A percentile compares a stretch with the other conserved stretches of the same genome.
These are phyloP conservation scores for Pleurotus cornucopiae DNA, from an alignment of 768 basidiomycete species.

Conservation along the genomic window DNA sequence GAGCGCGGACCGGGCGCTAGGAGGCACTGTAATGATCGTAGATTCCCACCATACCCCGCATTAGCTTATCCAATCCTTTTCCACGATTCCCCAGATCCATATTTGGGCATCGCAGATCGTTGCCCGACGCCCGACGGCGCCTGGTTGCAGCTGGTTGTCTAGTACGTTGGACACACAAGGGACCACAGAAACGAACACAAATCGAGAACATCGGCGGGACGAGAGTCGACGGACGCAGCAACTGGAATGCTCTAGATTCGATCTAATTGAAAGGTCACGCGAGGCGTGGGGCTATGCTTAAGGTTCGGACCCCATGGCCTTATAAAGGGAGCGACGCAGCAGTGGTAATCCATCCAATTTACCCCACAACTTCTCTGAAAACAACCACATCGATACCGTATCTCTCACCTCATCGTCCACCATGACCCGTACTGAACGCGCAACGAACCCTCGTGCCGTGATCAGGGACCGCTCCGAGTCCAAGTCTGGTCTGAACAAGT, in stretches of 20 bases:
- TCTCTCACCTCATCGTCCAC: neutral
- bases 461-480: constrained; percentile 75
- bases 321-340: neutral
- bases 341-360: neutral
- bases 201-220: neutral
- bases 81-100: too few species aligned
- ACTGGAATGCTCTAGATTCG: constrained; percentile 7
- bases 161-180: neutral
- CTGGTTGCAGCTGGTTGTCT: too few species aligned
- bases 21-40: neutral
- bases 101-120: too few species aligned
- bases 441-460: constrained; percentile 67
- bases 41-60: neutral
- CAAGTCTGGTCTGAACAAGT: constrained; percentile 70
- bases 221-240: neutral
- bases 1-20: neutral
- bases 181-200: neutral
- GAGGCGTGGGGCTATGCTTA: neutral
- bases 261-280: neutral
- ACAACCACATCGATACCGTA: neutral
- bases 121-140: too few species aligned
- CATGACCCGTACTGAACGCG: constrained; percentile 82
- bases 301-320: neutral
- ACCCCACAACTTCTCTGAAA: neutral
- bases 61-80: neutral